Conservation (phyloP, 1,284 basidiomycete species). For the Cutaneotrichosporon sp. region DNA sequence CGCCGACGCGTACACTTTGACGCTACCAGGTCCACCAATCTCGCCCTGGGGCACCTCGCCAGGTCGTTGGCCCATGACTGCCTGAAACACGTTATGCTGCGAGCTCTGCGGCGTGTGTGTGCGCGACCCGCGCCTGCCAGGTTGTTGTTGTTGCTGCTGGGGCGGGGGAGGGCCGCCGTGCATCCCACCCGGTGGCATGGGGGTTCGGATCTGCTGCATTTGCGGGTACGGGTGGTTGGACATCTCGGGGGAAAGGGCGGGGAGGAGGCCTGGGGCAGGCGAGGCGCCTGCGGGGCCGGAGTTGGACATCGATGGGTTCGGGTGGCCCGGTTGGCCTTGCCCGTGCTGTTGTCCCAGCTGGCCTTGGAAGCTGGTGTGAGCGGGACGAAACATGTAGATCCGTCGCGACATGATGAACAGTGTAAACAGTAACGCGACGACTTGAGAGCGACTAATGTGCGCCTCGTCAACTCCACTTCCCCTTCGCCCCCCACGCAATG, state of each 20-base stretch:
- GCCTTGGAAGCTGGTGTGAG: slow-evolving; percentile 3
- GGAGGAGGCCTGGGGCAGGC: slow-evolving; percentile 13
- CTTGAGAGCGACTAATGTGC: neutral
- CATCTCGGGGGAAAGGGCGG: slow-evolving; percentile 19
- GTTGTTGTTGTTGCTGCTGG: neutral
- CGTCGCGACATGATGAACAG: neutral
- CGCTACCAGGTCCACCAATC: slow-evolving; percentile 30
- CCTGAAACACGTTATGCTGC: slow-evolving; percentile 42
- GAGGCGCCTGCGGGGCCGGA: neutral
- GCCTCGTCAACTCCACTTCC: neutral
- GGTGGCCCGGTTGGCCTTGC: neutral
- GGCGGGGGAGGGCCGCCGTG: slow-evolving; percentile 1
- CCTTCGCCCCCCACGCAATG: neutral
- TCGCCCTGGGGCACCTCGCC: slow-evolving; percentile 40
- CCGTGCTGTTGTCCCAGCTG: slow-evolving; percentile 5
- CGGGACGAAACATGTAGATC: neutral
- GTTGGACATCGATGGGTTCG: neutral
- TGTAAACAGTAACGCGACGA: neutral
- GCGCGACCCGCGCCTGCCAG: neutral
- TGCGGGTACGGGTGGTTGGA: neutral
- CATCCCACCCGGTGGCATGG: slow-evolving; percentile 11
- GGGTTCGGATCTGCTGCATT: slow-evolving; percentile 5
- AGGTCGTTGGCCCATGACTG: slow-evolving; percentile 45
- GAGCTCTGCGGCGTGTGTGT: slow-evolving; percentile 21
- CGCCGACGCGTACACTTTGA: slow-evolving; percentile 51